Conservation (phyloP, 1,139 yeast species). For the Kodamaea plutei region DNA sequence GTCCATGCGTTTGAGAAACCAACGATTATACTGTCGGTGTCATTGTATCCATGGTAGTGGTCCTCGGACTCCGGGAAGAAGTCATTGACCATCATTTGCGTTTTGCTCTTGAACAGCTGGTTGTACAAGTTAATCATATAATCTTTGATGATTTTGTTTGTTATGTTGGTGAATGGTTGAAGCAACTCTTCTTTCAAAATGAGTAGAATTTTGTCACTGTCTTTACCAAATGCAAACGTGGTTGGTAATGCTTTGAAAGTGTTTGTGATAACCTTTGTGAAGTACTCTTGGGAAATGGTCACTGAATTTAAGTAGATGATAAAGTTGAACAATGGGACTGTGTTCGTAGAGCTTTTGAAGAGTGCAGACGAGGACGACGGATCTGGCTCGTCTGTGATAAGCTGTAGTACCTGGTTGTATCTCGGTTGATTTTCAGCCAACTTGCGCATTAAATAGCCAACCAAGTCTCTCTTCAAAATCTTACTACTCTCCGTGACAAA, state of each 20-base stretch:
- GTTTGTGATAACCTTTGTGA: constrained; percentile 43
- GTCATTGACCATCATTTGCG: constrained; percentile 47
- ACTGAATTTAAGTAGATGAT: constrained; percentile 60
- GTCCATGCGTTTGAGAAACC: constrained; percentile 65
- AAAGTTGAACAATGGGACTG: constrained; percentile 41
- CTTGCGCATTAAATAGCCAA: constrained; percentile 42
- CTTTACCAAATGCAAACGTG: constrained; percentile 54
- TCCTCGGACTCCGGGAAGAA: constrained; percentile 54
- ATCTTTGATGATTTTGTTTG: constrained; percentile 49
- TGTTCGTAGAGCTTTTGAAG: constrained; percentile 20
- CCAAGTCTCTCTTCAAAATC: constrained; percentile 34
- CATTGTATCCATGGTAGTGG: constrained; percentile 28
- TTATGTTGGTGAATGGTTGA: constrained; percentile 35
- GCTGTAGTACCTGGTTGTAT: constrained; percentile 36
- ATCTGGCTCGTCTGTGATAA: constrained; percentile 14
- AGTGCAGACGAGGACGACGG: background rate
- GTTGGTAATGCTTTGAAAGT: constrained; percentile 18
- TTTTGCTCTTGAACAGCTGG: constrained; percentile 50
- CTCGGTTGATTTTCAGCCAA: constrained; percentile 56
- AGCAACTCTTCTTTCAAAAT: constrained; percentile 36
- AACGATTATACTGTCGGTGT: constrained; percentile 30
- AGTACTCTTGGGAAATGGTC: constrained; percentile 53
- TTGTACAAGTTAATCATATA: constrained; percentile 54
- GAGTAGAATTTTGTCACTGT: constrained; percentile 38
- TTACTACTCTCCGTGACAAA: constrained; percentile 36